Conservation (phyloP, 768 basidiomycete species). For the Mycena vitilis region DNA sequence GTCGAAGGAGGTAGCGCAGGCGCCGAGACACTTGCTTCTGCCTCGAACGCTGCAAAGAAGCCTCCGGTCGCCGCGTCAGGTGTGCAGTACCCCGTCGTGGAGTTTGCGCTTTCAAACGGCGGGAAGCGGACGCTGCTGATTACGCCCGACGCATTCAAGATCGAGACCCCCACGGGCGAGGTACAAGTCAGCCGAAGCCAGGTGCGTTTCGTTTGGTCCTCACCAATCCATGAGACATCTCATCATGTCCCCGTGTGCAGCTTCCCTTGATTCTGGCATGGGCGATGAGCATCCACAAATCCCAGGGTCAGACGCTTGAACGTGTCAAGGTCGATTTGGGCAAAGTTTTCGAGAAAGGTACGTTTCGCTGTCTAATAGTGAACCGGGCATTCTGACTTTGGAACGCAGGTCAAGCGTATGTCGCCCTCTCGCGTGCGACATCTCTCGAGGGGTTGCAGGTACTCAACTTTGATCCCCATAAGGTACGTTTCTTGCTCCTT, state of each 20-base stretch:
- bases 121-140: conserved; percentile 67
- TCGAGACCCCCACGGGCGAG: conserved; percentile 89
- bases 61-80: conserved; percentile 31
- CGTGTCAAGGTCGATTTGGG: conserved; percentile 95
- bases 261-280: conserved; percentile 90
- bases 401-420: conserved; percentile 86
- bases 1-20: conserved; percentile 41
- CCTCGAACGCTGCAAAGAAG: conserved; percentile 40
- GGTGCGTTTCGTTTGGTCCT: conserved; percentile 54
- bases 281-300: conserved; percentile 99
- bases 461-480: conserved; percentile 77
- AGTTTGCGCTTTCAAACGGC: conserved; percentile 75
- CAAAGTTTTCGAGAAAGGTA: conserved; percentile 93
- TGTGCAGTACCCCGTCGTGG: conserved; percentile 75
- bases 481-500: conserved; percentile 56
- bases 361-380: too few relatives aligned
- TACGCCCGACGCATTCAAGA: conserved; percentile 83
- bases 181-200: conserved; percentile 83
- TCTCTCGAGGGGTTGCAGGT: conserved; percentile 88
- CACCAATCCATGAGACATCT: not conserved
- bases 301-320: conserved; percentile 96
- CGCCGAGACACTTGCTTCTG: conserved; percentile 44
- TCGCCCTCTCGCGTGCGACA: conserved; percentile 90
- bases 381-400: conserved; percentile 1
- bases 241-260: conserved; percentile 50